phyloP scores from a whole-genome alignment of 2,329 filamentous ascomycete genomes.

The Didymella arachidicola region DNA sequence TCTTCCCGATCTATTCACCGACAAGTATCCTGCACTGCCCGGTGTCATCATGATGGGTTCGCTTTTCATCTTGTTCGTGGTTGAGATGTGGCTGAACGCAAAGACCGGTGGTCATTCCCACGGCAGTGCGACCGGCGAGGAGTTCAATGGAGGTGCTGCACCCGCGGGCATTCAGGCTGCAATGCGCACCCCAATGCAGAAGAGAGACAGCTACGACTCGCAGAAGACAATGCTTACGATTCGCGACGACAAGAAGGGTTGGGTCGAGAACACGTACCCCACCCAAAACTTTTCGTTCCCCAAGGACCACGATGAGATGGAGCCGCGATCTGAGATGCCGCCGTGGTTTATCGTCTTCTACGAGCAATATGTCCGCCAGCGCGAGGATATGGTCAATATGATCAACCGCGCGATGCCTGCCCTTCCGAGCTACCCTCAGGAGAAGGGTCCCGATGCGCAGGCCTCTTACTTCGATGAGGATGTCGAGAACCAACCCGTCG shows the following conservation, averaged over 20 bases:
- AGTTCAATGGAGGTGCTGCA: conserved; percentile 36
- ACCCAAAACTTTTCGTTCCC: conserved; percentile 42
- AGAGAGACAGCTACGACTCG: conserved; percentile 47
- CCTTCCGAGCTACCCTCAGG: conserved; percentile 44
- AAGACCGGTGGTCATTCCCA: conserved; percentile 68
- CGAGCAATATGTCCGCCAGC: conserved; percentile 68
- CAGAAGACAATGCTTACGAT: conserved; percentile 46
- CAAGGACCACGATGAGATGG: conserved; percentile 37
- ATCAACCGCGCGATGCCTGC: conserved; percentile 53
- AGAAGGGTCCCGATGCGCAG: conserved; percentile 24
- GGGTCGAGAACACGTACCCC: conserved; percentile 44
- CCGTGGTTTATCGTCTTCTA: conserved; percentile 70
- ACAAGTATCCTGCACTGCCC: conserved; percentile 67
- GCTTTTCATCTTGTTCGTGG: conserved; percentile 67
- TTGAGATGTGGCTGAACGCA: conserved; percentile 68
- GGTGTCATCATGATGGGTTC: conserved; percentile 72
- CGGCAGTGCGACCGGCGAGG: conserved; percentile 61
- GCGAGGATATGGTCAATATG: conserved; percentile 65
- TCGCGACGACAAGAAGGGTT: conserved; percentile 45
- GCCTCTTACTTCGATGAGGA: conserved; percentile 50
- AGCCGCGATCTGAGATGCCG: conserved; percentile 59
- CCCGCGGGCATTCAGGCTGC: conserved; percentile 39
- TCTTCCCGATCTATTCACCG: conserved; percentile 66
- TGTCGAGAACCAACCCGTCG: conserved; percentile 44
- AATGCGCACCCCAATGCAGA: conserved; percentile 43